These are phyloP conservation scores for Spiraea crenata DNA, from an alignment of 331 rosid genomes.

Conservation along the genomic window DNA sequence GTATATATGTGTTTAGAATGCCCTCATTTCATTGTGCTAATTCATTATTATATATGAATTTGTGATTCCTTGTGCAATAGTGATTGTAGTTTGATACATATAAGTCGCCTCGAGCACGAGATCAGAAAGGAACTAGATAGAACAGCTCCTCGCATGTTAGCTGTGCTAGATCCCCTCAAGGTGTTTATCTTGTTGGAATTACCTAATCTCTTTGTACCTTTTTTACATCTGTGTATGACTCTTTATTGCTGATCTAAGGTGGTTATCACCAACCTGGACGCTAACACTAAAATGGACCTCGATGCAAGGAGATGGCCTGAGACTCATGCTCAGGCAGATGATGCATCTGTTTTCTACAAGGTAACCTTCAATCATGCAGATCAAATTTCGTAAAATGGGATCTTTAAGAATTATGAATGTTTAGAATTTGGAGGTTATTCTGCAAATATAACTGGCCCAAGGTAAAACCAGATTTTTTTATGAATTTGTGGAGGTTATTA, in stretches of 20 bases:
- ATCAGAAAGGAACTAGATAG: slow-evolving; percentile 90
- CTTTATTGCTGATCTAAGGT: slow-evolving; percentile 45
- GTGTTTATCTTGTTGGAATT: slow-evolving; percentile 36
- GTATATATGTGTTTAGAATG: background rate
- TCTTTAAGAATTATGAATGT: too few relatives aligned
- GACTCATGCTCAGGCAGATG: slow-evolving; percentile 69
- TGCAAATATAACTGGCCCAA: too few relatives aligned
- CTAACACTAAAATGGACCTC: slow-evolving; percentile 58
- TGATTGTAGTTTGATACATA: slow-evolving; percentile 82
- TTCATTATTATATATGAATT: background rate
- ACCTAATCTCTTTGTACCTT: slow-evolving; percentile 15
- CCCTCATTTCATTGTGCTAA: background rate
- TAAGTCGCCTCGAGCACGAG: slow-evolving; percentile 86
- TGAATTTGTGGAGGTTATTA: too few relatives aligned
- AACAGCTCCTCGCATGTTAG: slow-evolving; percentile 80
- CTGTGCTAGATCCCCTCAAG: slow-evolving; percentile 85
- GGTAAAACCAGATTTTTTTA: too few relatives aligned
- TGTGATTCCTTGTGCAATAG: slow-evolving; percentile 39
- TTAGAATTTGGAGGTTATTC: too few relatives aligned
- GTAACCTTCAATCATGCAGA: slow-evolving; percentile 35
- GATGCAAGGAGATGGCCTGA: slow-evolving; percentile 92
- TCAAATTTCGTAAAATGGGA: background rate
- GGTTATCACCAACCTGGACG: slow-evolving; percentile 83
- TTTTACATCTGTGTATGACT: slow-evolving; percentile 8
- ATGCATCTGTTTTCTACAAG: slow-evolving; percentile 76